Base-by-base conservation (phyloP, 306 rosid genomes). In the Castanospermum australe region DNA sequence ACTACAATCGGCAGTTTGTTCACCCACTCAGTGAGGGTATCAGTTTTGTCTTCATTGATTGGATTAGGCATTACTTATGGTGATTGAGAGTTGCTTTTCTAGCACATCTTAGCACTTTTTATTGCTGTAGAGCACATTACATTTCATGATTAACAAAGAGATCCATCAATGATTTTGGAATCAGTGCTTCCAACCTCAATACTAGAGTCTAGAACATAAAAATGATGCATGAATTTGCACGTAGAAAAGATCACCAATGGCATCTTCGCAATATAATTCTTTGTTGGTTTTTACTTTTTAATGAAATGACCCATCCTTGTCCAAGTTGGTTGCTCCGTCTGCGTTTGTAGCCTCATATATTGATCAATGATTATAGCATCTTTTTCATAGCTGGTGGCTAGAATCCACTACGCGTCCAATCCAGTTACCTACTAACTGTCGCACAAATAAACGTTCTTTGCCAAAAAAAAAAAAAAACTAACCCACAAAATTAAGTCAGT, bases 331-430 rank as follows among this genome's bases (percentile, higher is more conserved):
- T 66, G 32, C 51, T 79, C 30, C 48, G 39, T 59, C 67, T 67
- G 41, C 67, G 20, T n/a, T 36, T 0, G 78, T 42, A 67, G 78
- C 82, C 78, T 76, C 81, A 30, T 68, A 32, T 17, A n/a, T n/a
- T n/a, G n/a, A n/a, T n/a, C n/a, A n/a, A n/a, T 62, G 32, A 69
- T 69, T n/a, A 67, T 38, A 11, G 28, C 20, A 45, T 30, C 28
- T 48, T 41, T 41, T 45, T 57, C 21, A 41, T 45, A 57, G 61
- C 33, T n/a, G 3, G 59, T 45, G 77, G 59, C 67, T 76, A 57
- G 57, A 75, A 64, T 47, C 51, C 44, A 30, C 35, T 32, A 18
- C 17, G 22, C 6, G 10, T 15, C 1, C 4, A 7, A 4, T 45
- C 28, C 44, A 69, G 15, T 1, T 35, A 32, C 36, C 20, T 35